Conservation (phyloP, 805 yeast species). For the Naumovozyma castellii region DNA sequence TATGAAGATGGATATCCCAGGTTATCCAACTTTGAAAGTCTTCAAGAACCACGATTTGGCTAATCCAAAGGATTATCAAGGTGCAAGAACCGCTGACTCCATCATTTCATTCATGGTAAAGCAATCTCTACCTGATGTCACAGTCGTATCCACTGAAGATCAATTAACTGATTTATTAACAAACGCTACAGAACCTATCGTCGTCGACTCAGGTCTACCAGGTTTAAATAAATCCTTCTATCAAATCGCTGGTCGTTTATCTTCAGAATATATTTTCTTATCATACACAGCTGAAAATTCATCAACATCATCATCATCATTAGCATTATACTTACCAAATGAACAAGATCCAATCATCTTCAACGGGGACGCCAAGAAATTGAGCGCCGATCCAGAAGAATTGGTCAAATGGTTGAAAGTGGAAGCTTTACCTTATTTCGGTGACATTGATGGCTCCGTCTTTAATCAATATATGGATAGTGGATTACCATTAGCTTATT, state of each 20-base stretch:
- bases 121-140: conserved; percentile 71
- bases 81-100: conserved; percentile 74
- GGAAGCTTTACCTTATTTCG: conserved; percentile 24
- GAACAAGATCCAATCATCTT: conserved; percentile 26
- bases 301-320: conserved; percentile 28
- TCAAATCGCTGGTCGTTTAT: conserved; percentile 49
- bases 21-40: conserved; percentile 78
- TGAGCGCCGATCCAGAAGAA: conserved; percentile 33
- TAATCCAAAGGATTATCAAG: conserved; percentile 55
- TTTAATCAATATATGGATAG: conserved; percentile 66
- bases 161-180: conserved; percentile 40
- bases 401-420: conserved; percentile 35
- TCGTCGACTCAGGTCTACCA: conserved; percentile 43
- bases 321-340: conserved; percentile 27
- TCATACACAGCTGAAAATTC: conserved; percentile 29
- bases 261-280: conserved; percentile 57
- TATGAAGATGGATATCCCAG: conserved; percentile 55
- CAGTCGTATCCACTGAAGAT: conserved; percentile 37
- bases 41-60: conserved; percentile 44
- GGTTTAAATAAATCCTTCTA: conserved; percentile 48
- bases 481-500: conserved; percentile 75
- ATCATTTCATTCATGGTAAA: conserved; percentile 73
- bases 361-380: conserved; percentile 18
- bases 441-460: conserved; percentile 72
- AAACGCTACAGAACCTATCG: conserved; percentile 39